Evolutionary conservation across 176 grass and related monocot species (phyloP).

Genomic region (Avena insularis): DNA sequence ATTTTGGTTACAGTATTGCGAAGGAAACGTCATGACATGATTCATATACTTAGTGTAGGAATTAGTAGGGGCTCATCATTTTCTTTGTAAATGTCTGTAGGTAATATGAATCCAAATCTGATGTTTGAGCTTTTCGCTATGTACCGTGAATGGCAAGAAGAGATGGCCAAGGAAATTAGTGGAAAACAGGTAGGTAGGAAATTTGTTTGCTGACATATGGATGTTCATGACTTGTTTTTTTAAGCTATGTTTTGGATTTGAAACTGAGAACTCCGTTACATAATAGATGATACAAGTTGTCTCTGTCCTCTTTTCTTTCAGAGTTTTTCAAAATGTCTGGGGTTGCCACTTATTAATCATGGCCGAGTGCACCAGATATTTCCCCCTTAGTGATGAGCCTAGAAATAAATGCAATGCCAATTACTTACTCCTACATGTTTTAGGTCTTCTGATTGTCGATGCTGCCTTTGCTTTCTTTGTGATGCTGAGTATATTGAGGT

Average conservation of each 20-base stretch:
- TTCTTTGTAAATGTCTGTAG: conserved; percentile 43
- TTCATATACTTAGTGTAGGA: background rate
- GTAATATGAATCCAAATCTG: conserved; percentile 73
- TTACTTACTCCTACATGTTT: background rate
- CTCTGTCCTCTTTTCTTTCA: background rate
- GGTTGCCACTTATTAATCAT: background rate
- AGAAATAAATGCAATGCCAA: background rate
- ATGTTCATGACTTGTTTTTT: background rate
- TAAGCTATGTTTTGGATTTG: background rate
- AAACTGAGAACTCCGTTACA: background rate
- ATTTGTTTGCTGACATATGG: background rate
- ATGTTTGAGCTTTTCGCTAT: conserved; percentile 79
- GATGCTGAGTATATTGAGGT: background rate
- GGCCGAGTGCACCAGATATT: background rate
- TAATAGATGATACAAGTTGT: background rate
- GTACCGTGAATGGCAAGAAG: conserved; percentile 89
- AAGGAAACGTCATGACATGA: background rate
- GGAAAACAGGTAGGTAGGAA: conserved; percentile 60
- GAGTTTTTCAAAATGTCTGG: background rate
- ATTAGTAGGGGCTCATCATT: conserved; percentile 16
- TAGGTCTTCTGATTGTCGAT: background rate
- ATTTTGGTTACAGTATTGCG: background rate
- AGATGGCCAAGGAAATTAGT: conserved; percentile 81
- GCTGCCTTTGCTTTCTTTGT: background rate
- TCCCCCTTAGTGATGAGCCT: background rate